These are phyloP conservation scores for Tetragonia tetragonoides DNA, from an alignment of 148 eudicot species.

Conservation along the genomic window DNA sequence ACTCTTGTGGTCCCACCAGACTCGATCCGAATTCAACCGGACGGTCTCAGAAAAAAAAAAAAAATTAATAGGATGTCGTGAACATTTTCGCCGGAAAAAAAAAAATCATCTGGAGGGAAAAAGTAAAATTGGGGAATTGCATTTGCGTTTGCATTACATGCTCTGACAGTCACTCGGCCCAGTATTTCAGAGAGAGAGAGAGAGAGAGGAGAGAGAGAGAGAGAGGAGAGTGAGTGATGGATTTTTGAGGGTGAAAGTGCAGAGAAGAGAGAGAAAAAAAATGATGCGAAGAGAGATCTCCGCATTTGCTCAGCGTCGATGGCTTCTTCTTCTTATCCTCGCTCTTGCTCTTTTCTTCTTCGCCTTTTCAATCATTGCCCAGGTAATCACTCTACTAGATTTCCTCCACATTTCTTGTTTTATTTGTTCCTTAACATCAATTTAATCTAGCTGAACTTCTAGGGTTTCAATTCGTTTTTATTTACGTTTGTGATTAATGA, in stretches of 20 bases:
- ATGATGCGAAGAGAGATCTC: conserved; percentile 66
- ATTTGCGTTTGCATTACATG: neutral
- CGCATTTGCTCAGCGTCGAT: conserved; percentile 43
- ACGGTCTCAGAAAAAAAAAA: too few relatives aligned
- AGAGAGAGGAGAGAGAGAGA: neutral
- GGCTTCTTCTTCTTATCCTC: conserved; percentile 39
- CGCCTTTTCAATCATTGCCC: conserved; percentile 42
- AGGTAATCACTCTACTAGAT: conserved; percentile 26
- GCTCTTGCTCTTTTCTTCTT: conserved; percentile 42
- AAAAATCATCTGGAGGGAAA: too few relatives aligned
- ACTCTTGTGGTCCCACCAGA: too few relatives aligned
- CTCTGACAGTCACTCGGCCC: neutral
- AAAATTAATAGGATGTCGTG: neutral
- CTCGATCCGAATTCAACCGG: too few relatives aligned
- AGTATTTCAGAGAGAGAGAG: neutral
- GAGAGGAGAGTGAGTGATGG: neutral
- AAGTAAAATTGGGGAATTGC: neutral
- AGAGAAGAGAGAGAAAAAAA: neutral
- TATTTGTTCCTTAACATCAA: neutral
- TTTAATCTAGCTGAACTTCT: neutral
- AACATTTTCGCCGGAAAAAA: neutral
- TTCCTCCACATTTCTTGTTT: neutral
- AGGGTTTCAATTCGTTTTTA: neutral
- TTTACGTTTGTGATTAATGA: neutral
- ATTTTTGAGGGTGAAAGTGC: neutral